Conservation (phyloP, 257 asterid species). For the Osmanthus fragrans region DNA sequence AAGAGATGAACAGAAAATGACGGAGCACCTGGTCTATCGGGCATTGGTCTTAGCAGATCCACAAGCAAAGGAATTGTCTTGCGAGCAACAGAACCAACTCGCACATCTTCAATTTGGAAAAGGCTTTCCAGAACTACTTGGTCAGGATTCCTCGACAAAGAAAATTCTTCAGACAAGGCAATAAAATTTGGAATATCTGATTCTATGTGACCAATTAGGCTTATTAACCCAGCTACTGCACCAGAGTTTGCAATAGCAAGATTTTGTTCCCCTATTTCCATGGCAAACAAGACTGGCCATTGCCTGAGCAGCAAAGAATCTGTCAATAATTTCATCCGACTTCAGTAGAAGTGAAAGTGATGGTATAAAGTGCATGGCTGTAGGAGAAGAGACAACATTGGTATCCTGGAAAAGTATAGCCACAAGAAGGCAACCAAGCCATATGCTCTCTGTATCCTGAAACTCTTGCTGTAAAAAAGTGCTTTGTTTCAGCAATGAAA, state of each 20-base stretch:
- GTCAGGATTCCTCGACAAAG: conserved; percentile 68
- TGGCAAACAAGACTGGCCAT: conserved; percentile 74
- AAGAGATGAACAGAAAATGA: conserved; percentile 63
- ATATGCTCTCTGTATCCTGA: conserved; percentile 73
- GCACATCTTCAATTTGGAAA: conserved; percentile 73
- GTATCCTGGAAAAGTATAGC: conserved; percentile 77
- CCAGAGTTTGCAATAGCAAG: conserved; percentile 75
- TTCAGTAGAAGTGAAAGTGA: conserved; percentile 56
- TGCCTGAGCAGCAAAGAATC: conserved; percentile 85
- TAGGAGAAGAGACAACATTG: conserved; percentile 54
- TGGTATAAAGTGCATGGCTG: conserved; percentile 50
- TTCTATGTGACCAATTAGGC: conserved; percentile 68
- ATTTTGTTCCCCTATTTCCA: conserved; percentile 57
- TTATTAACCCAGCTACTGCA: conserved; percentile 62
- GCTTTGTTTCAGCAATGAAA: conserved; percentile 25
- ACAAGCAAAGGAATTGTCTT: conserved; percentile 75
- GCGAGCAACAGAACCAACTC: conserved; percentile 65
- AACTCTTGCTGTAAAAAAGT: conserved; percentile 59
- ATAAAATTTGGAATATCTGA: conserved; percentile 62
- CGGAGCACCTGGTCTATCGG: conserved; percentile 90
- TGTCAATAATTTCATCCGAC: conserved; percentile 68
- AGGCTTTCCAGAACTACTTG: conserved; percentile 62
- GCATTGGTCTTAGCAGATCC: conserved; percentile 80
- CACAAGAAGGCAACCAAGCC: conserved; percentile 78
- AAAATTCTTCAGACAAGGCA: conserved; percentile 72